Evolutionary conservation across 305 asterid genomes (phyloP).

Genomic region (Rubia peregrina): DNA sequence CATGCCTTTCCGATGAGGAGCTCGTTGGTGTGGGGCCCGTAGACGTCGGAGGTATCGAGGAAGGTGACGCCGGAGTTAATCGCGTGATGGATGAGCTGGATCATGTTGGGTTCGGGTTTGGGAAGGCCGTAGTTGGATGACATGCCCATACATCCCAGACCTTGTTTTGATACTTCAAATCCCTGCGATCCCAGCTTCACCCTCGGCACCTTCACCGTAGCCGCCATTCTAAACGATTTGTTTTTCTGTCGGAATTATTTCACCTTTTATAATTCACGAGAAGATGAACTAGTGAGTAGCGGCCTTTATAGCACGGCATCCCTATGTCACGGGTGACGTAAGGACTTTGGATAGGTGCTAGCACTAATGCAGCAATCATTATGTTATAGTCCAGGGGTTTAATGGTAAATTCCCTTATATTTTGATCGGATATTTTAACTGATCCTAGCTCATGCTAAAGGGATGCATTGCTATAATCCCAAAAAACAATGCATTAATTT

Average conservation of each 20-base stretch:
- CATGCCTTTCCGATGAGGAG: slow-evolving; percentile 27
- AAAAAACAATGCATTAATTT: too few species aligned
- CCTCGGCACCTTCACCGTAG: slow-evolving; percentile 14
- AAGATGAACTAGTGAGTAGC: too few species aligned
- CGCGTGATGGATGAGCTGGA: slow-evolving; percentile 31
- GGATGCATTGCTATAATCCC: too few species aligned
- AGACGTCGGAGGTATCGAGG: slow-evolving; percentile 32
- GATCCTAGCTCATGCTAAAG: too few species aligned
- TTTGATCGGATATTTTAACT: too few species aligned
- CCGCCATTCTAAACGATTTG: slow-evolving; percentile 14
- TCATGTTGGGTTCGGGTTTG: slow-evolving; percentile 36
- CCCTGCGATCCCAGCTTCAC: slow-evolving; percentile 33
- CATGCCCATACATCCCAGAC: slow-evolving; percentile 40
- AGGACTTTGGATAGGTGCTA: too few species aligned
- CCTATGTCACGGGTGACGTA: too few species aligned
- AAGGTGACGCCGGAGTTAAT: slow-evolving; percentile 30
- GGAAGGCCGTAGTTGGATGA: slow-evolving; percentile 29
- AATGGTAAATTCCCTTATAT: too few species aligned
- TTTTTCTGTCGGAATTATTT: not conserved
- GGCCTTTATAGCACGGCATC: too few species aligned
- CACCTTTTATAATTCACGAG: not conserved
- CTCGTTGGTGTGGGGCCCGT: slow-evolving; percentile 35
- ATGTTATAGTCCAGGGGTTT: too few species aligned
- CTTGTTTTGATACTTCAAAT: slow-evolving; percentile 30
- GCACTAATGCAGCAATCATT: too few species aligned